Evolutionary conservation across 2,329 filamentous ascomycete species (phyloP).

Genomic region (Dactylellina haptotyla): DNA sequence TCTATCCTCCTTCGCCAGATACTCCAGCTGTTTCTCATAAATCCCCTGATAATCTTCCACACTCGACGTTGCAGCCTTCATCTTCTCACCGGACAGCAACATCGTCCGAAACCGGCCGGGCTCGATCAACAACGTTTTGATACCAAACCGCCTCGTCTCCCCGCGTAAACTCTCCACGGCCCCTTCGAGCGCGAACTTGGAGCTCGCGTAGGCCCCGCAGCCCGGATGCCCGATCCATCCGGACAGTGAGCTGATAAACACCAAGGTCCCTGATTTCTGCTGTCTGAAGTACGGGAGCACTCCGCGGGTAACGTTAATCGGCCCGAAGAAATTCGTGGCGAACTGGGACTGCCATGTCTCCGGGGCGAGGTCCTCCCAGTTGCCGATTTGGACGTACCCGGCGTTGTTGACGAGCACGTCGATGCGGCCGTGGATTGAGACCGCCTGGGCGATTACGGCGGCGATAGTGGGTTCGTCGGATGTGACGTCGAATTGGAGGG

Average conservation of each 20-base stretch:
- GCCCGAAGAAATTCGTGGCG: conserved; percentile 63
- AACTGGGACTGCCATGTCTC: conserved; percentile 52
- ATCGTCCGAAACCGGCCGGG: conserved; percentile 68
- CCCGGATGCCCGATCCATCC: conserved; percentile 62
- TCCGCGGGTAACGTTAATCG: conserved; percentile 61
- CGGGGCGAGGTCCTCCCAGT: not conserved
- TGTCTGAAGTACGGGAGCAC: conserved; percentile 62
- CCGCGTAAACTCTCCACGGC: conserved; percentile 63
- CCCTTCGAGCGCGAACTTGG: conserved; percentile 65
- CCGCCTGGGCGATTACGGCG: conserved; percentile 59
- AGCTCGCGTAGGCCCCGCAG: conserved; percentile 62
- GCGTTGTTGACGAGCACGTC: conserved; percentile 67
- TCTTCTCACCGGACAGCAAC: conserved; percentile 63
- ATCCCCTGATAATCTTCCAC: not conserved
- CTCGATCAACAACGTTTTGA: conserved; percentile 64
- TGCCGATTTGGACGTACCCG: not conserved
- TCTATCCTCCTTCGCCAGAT: not conserved
- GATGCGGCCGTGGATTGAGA: conserved; percentile 61
- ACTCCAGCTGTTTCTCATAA: not conserved
- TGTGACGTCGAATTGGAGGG: conserved; percentile 66
- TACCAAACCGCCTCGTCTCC: conserved; percentile 63
- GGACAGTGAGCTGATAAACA: conserved; percentile 65
- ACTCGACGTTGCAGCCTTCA: conserved; percentile 67
- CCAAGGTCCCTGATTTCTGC: conserved; percentile 61
- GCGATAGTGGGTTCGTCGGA: conserved; percentile 61